Evolutionary conservation across 176 grass and related monocot genomes (phyloP).

Genomic region (Zoysia pacifica): DNA sequence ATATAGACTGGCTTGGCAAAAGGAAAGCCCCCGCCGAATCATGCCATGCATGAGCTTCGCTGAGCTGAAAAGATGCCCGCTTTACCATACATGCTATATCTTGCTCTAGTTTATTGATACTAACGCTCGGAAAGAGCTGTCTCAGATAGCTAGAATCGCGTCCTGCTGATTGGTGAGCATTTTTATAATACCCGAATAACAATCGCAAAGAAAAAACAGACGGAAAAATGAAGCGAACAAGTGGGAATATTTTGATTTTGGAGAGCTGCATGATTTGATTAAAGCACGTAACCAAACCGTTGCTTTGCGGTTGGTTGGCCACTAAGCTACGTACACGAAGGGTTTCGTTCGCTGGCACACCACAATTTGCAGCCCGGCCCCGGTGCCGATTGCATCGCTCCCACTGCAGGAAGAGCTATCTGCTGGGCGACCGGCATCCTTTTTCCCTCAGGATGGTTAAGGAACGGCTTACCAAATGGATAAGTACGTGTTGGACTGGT

Average conservation of each 20-base stretch:
- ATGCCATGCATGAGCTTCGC: constrained; percentile 12
- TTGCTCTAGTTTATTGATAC: constrained; percentile 27
- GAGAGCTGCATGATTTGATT: background rate
- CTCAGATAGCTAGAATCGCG: constrained; percentile 9
- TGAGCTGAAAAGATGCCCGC: constrained; percentile 33
- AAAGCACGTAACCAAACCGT: background rate
- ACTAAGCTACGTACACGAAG: background rate
- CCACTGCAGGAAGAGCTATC: constrained; percentile 18
- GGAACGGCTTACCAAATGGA: constrained; percentile 38
- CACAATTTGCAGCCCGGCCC: background rate
- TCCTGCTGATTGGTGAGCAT: background rate
- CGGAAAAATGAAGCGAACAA: background rate
- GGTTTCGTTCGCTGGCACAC: background rate
- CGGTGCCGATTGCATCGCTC: background rate
- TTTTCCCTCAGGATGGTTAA: constrained; percentile 40
- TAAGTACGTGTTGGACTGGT: background rate
- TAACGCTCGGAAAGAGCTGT: constrained; percentile 1
- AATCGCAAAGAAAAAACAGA: background rate
- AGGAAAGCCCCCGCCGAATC: constrained; percentile 22
- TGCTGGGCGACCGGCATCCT: background rate
- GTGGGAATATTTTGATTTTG: background rate
- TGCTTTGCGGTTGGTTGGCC: constrained; percentile 33
- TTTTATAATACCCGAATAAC: background rate
- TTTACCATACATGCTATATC: background rate
- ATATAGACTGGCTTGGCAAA: constrained; percentile 12